Percentiles rank a stretch among this genome's conserved stretches.
Evolutionary conservation across 2,329 filamentous ascomycete species (phyloP).

Genomic region (Exophiala dermatitidis): DNA sequence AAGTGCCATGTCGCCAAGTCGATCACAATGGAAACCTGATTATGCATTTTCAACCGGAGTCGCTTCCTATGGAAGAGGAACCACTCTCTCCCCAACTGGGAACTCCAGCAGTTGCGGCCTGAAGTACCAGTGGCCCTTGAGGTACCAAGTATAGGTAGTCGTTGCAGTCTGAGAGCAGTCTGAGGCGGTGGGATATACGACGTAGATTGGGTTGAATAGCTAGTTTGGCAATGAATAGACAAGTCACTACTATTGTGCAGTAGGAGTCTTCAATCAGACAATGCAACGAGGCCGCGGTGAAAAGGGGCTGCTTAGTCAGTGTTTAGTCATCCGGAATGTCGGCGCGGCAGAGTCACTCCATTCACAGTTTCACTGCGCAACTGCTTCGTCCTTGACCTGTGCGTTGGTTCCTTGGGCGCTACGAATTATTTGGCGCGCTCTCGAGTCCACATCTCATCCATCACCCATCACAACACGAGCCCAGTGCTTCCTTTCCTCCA

Average conservation of each 20-base stretch:
- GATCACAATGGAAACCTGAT: background rate
- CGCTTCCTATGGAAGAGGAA: background rate
- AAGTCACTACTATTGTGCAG: background rate
- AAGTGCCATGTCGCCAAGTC: background rate
- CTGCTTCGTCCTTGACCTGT: background rate
- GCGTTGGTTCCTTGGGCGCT: background rate
- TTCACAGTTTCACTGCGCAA: background rate
- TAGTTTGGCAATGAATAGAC: too few species aligned
- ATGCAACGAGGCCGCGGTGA: background rate
- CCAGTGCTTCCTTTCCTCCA: background rate
- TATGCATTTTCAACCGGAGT: background rate
- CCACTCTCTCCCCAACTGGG: background rate
- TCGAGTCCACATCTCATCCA: background rate
- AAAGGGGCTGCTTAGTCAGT: slow-evolving; percentile 6
- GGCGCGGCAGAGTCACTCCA: background rate
- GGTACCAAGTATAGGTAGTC: too few species aligned
- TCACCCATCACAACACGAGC: background rate
- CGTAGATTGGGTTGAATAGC: too few species aligned
- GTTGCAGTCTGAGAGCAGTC: too few species aligned
- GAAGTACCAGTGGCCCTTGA: too few species aligned
- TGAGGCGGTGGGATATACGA: too few species aligned
- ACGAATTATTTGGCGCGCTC: background rate
- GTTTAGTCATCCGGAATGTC: slow-evolving; percentile 11
- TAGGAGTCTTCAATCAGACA: background rate
- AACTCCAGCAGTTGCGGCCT: background rate